Evolutionary conservation across 2,329 filamentous ascomycete species (phyloP).

Genomic region (Aspergillus brunneoviolaceus): DNA sequence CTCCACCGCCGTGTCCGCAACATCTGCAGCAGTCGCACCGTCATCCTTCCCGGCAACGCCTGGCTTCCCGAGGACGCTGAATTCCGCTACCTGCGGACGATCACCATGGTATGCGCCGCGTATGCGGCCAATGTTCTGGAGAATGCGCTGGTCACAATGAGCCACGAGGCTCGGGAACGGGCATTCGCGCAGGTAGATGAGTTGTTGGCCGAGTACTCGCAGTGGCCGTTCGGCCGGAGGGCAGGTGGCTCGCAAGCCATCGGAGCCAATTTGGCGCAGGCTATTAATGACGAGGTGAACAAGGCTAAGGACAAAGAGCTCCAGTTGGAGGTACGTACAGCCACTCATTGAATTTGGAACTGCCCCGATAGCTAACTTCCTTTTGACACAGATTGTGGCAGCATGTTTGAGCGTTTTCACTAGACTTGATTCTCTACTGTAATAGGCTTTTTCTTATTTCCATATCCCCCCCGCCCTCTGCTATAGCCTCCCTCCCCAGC

Average conservation of each 20-base stretch:
- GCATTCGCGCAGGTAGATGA: slow-evolving; percentile 98
- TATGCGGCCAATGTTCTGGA: slow-evolving; percentile 98
- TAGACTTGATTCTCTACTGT: slow-evolving; percentile 91
- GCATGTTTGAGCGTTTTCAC: slow-evolving; percentile 98
- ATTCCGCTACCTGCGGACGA: slow-evolving; percentile 86
- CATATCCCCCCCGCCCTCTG: slow-evolving; percentile 1
- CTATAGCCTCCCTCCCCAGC: slow-evolving; percentile 4
- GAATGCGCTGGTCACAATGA: slow-evolving; percentile 90
- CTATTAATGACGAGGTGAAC: slow-evolving; percentile 83
- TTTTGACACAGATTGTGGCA: slow-evolving; percentile 65
- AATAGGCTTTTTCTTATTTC: slow-evolving; percentile 19
- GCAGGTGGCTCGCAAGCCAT: slow-evolving; percentile 74
- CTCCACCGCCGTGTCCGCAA: slow-evolving; percentile 89
- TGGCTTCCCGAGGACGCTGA: slow-evolving; percentile 94
- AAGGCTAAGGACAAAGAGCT: slow-evolving; percentile 89
- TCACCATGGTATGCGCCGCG: slow-evolving; percentile 95
- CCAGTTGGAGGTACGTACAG: slow-evolving; percentile 76
- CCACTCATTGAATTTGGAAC: neutral
- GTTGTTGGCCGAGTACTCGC: slow-evolving; percentile 90
- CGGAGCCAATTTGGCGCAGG: slow-evolving; percentile 85
- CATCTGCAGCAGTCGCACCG: slow-evolving; percentile 88
- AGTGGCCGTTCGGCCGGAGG: slow-evolving; percentile 92
- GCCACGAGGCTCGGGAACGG: slow-evolving; percentile 89
- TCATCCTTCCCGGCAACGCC: slow-evolving; percentile 80
- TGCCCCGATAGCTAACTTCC: slow-evolving; percentile 7